These are phyloP conservation scores for Fusarium sambucinum DNA, from an alignment of 2,329 filamentous ascomycete genomes.

Conservation along the genomic window DNA sequence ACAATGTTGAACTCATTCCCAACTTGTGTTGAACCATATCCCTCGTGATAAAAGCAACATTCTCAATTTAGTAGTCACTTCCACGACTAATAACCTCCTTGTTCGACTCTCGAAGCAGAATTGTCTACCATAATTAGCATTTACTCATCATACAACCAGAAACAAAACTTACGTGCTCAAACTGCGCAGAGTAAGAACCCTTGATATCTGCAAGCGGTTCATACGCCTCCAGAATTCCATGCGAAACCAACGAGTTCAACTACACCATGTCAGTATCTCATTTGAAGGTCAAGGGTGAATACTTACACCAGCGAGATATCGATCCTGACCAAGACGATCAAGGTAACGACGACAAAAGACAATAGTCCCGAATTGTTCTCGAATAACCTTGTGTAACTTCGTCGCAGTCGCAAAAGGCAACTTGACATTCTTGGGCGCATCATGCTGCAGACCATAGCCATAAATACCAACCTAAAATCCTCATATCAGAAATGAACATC, in stretches of 20 bases:
- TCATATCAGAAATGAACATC: neutral
- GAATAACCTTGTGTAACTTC: constrained; percentile 68
- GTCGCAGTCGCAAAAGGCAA: constrained; percentile 66
- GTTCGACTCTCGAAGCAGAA: constrained; percentile 57
- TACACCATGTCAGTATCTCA: constrained; percentile 46
- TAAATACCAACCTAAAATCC: constrained; percentile 60
- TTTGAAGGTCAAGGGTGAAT: rapidly evolving
- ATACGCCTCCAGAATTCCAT: constrained; percentile 69
- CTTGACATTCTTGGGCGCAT: constrained; percentile 52
- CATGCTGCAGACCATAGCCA: constrained; percentile 61
- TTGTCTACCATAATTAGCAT: constrained; percentile 54
- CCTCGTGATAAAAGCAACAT: neutral
- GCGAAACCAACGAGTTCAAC: constrained; percentile 68
- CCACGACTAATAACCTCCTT: constrained; percentile 68
- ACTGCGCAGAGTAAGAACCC: constrained; percentile 73
- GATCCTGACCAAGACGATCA: constrained; percentile 70
- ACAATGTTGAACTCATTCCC: constrained; percentile 22
- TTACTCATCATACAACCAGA: rapidly evolving
- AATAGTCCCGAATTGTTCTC: constrained; percentile 71
- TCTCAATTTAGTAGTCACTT: constrained; percentile 60
- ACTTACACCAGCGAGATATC: constrained; percentile 68
- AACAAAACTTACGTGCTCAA: constrained; percentile 62
- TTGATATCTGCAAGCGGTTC: constrained; percentile 67
- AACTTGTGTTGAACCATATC: constrained; percentile 28
- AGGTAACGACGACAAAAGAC: constrained; percentile 73